phyloP scores from a whole-genome alignment of 2,329 filamentous ascomycete species.

The Colletotrichum sp. region DNA sequence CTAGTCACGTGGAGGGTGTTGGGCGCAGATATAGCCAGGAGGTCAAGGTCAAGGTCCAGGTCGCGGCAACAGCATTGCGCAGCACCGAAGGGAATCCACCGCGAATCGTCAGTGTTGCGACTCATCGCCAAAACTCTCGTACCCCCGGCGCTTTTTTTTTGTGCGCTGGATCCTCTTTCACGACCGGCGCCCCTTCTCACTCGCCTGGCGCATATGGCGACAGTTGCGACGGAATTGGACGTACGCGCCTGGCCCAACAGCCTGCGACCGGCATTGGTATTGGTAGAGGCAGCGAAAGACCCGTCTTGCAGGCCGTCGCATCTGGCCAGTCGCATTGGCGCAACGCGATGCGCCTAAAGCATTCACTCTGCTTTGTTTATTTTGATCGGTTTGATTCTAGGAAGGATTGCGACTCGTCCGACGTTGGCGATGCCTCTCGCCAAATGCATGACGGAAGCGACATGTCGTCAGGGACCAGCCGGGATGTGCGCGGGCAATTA shows the following conservation, averaged over 20 bases:
- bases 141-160: neutral
- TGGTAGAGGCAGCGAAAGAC: neutral
- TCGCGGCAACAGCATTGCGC: neutral
- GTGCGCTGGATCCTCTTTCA: neutral
- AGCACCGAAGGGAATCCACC: neutral
- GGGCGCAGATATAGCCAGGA: neutral
- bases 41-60: neutral
- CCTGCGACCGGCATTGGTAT: slow-evolving; percentile 2
- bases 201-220: neutral
- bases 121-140: neutral
- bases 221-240: neutral
- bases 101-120: slow-evolving; percentile 7
- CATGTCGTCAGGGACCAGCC: slow-evolving; percentile 1
- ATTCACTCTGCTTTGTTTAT: slow-evolving; percentile 9
- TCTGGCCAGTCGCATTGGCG: slow-evolving; percentile 18
- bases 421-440: neutral
- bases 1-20: neutral
- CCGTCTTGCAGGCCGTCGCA: slow-evolving; percentile 2
- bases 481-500: slow-evolving; percentile 13
- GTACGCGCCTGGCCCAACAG: slow-evolving; percentile 13
- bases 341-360: slow-evolving; percentile 19
- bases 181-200: neutral
- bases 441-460: neutral
- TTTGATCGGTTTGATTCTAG: neutral
- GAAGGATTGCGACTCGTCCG: neutral